Base-by-base conservation (phyloP, 805 yeast genomes). In the Candida fluviatilis region DNA sequence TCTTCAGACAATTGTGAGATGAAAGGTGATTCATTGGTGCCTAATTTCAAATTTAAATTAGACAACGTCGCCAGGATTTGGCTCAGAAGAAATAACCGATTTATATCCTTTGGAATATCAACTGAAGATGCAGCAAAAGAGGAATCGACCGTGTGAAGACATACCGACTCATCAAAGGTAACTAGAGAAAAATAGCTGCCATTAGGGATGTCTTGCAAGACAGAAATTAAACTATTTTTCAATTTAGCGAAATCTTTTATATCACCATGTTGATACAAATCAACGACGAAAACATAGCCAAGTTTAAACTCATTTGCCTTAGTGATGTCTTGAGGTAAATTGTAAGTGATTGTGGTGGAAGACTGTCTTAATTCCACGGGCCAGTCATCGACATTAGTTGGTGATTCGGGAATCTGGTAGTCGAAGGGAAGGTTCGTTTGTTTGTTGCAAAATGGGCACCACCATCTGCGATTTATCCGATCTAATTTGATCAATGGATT, bases 361-460 rank as follows among this genome's bases (percentile, higher is more conserved):
- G 53, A 29, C 32, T 50, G 59, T 11, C 57, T 47, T 14, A 59
- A 46, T 21, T 59, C 60, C 4, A 54, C 38, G 0, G 65, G 66
- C 50, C 62, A 57, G 7, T 54, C 55, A 4, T 47, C 42, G 2
- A 27, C 38, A 2, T 28, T 3, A 4, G 42, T 29, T 6, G 40
- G 30, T 6, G 43, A 11, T 3, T 39, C 24, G 3, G 57, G 58
- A 13, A 55, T 30, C 3, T 17, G 28, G 14, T 46, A 55, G 5
- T 40, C 45, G 1, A 38, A 33, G 2, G 68, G 62, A 4, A 64
- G 36, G 17, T 28, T 39, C 2, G 50, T 48, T 23, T 47, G 47
- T 27, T 52, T 49, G 11, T 46, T 50, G 40, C 73, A 66, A 28
- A 60, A 51, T 0, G 67, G 69, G 39, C 73, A 66, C 62, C 60